Evolutionary conservation across 140 eudicot genomes (phyloP), one percentile per base, ranked within the genome.

Genomic region (Anethum foeniculum): DNA sequence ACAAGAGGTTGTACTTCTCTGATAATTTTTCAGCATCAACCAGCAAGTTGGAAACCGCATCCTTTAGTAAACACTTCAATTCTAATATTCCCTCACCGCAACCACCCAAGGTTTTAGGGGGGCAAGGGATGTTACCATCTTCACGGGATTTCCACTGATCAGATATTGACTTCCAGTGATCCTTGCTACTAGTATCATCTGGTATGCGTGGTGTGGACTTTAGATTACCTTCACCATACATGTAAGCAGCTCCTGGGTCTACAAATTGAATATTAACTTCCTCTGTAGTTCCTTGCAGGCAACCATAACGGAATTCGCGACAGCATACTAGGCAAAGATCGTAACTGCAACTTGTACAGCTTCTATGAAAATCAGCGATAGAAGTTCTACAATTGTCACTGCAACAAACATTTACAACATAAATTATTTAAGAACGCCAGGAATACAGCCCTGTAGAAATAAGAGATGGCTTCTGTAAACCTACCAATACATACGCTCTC

Each of bases 111-210:
- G 11, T 49, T 54, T 43, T 25, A 0, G 84, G 84, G 30, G 87
- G 87, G 32, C 90, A 87, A 46, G 84, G 86, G n/a, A 87, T 84
- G 80, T 80, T 79, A 49, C 87, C 90, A 87, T 84, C 77, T 83
- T 72, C 71, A n/a, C 5, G 23, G 47, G 49, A 56, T 78, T 83
- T 72, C 86, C 86, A 83, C 16, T 83, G 47, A 47, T 46, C 51
- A 7, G 43, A 51, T 15, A 27, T 62, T 41, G 62, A 65, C 75
- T 64, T 77, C n/a, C 0, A 60, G 19, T 23, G 19, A 43, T 54
- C 84, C n/a, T 43, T 10, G 7, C 38, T 28, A 43, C 56, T 39
- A 64, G 30, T 8, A 36, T 49, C 76, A 38, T 44, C 47, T 10
- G 47, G 30, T 38, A 48, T 38, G 27, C 10, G 51, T 6, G 15